Conservation (phyloP, 75 land plant genomes). For the Pinus taeda region DNA sequence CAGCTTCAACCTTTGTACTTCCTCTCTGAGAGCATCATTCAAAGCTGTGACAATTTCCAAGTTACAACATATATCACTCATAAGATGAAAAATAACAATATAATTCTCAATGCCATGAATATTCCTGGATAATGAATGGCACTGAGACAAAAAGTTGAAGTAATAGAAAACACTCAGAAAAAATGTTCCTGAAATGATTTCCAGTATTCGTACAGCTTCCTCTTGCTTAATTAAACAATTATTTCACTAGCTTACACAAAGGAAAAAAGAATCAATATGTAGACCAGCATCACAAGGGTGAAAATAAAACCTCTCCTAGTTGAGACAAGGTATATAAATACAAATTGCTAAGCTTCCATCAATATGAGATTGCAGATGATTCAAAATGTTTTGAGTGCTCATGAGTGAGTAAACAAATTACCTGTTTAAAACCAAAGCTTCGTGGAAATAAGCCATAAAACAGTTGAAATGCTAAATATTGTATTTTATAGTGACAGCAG, state of each 20-base stretch:
- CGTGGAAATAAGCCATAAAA: too few relatives aligned
- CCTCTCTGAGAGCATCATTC: constrained; percentile 90
- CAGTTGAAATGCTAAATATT: too few relatives aligned
- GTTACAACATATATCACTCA: background rate
- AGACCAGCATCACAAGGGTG: background rate
- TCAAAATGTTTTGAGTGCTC: background rate
- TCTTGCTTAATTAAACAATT: background rate
- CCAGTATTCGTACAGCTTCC: background rate
- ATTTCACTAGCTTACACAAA: background rate
- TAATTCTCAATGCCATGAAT: background rate
- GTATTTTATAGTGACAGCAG: background rate
- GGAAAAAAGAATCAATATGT: background rate
- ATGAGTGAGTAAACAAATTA: background rate
- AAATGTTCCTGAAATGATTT: background rate
- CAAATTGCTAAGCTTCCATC: background rate
- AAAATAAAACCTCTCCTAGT: background rate
- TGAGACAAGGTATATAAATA: background rate
- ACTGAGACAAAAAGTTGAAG: background rate
- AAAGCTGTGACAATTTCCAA: constrained; percentile 46
- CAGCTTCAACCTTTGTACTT: constrained; percentile 86
- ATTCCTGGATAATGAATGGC: background rate
- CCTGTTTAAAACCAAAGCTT: too few relatives aligned
- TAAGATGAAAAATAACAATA: background rate
- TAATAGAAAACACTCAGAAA: background rate
- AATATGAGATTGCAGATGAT: too few relatives aligned